Conservation (phyloP, 805 yeast species). For the Yamadazyma phyllophila region DNA sequence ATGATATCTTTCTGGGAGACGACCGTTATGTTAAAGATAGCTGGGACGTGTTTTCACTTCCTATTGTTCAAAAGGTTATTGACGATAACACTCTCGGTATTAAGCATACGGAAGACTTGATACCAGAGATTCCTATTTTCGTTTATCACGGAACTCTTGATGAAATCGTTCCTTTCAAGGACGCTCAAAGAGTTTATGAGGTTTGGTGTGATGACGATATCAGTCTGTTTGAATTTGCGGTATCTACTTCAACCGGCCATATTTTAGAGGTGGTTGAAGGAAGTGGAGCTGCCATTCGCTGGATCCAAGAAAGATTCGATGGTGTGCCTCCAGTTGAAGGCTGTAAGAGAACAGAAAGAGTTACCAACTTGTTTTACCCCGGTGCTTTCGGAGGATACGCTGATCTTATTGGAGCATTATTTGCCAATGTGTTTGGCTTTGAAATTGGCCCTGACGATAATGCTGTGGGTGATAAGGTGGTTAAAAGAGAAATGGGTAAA, state of each 20-base stretch:
- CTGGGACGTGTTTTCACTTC: conserved; percentile 15
- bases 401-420: conserved; percentile 2
- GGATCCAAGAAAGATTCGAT: conserved; percentile 21
- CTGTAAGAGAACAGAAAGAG: conserved; percentile 48
- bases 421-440: conserved; percentile 6
- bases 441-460: conserved; percentile 7
- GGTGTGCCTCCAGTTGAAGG: conserved; percentile 45
- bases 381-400: conserved; percentile 5
- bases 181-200: conserved; percentile 20
- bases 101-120: conserved; percentile 10
- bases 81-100: conserved; percentile 23
- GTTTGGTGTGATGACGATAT: conserved; percentile 29
- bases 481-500: neutral
- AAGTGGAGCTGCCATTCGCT: conserved; percentile 20
- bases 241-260: conserved; percentile 25
- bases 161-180: conserved; percentile 23
- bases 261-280: conserved; percentile 20
- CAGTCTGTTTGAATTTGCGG: conserved; percentile 27
- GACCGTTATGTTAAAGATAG: conserved; percentile 8
- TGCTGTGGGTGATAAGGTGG: neutral
- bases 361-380: conserved; percentile 12
- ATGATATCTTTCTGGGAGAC: conserved; percentile 9
- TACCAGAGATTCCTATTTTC: conserved; percentile 25
- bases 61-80: conserved; percentile 15
- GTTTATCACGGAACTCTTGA: conserved; percentile 23